These are phyloP conservation scores for Magnusiomyces ingens DNA, from an alignment of 1,139 yeast genomes.

Conservation along the genomic window DNA sequence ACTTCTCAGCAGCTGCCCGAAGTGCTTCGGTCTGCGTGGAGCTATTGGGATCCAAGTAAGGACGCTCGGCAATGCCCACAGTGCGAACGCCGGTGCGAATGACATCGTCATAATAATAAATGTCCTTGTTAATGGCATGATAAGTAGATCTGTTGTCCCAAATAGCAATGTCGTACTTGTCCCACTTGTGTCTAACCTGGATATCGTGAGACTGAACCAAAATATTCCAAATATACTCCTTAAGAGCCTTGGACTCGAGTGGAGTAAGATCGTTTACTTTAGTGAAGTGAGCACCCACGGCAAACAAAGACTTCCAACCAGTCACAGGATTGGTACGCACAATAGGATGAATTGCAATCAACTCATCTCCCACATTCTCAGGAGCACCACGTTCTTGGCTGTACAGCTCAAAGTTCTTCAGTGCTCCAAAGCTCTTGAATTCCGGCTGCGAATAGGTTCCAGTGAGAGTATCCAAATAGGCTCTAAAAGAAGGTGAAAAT, in stretches of 20 bases:
- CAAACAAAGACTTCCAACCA: slow-evolving; percentile 42
- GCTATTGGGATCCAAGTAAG: slow-evolving; percentile 46
- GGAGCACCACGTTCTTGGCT: slow-evolving; percentile 32
- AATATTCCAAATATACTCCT: slow-evolving; percentile 38
- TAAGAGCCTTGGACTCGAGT: slow-evolving; percentile 34
- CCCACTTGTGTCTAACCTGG: slow-evolving; percentile 45
- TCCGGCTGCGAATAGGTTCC: slow-evolving; percentile 28
- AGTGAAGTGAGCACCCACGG: slow-evolving; percentile 38
- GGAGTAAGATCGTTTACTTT: slow-evolving; percentile 38
- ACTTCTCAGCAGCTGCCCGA: background rate
- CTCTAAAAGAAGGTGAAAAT: slow-evolving; percentile 39
- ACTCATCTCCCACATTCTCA: slow-evolving; percentile 28
- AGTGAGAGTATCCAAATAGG: slow-evolving; percentile 36
- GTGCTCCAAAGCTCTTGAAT: slow-evolving; percentile 33
- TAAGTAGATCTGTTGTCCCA: slow-evolving; percentile 27
- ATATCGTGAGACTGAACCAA: slow-evolving; percentile 38
- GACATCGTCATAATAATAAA: slow-evolving; percentile 11
- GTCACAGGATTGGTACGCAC: slow-evolving; percentile 45
- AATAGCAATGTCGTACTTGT: slow-evolving; percentile 45
- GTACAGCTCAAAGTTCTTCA: slow-evolving; percentile 34
- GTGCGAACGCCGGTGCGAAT: slow-evolving; percentile 56
- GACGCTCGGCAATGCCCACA: slow-evolving; percentile 50
- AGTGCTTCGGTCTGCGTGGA: slow-evolving; percentile 46
- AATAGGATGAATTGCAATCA: slow-evolving; percentile 37
- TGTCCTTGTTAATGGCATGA: slow-evolving; percentile 20